A percentile compares a stretch with the other conserved stretches of the same genome.
phyloP scores from a whole-genome alignment of 768 basidiomycete genomes.

The Phallus indusiatus region DNA sequence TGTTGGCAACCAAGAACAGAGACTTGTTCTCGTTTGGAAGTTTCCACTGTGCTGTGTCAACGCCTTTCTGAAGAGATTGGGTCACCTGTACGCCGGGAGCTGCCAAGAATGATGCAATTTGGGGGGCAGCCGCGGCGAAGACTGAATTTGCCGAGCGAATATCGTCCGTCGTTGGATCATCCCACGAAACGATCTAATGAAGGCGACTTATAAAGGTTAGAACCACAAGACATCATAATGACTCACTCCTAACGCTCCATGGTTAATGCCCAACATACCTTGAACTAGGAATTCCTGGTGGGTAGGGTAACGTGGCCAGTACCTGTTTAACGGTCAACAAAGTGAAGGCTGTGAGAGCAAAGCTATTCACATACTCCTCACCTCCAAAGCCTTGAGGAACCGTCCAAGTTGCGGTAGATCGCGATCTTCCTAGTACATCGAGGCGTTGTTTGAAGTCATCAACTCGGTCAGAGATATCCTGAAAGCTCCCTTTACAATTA shows the following conservation, averaged over 20 bases:
- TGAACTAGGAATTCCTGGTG: conserved; percentile 62
- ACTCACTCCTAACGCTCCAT: conserved; percentile 43
- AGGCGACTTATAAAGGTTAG: background rate
- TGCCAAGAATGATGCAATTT: conserved; percentile 2
- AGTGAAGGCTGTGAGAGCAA: background rate
- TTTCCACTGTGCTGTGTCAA: conserved; percentile 3
- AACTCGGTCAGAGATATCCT: conserved; percentile 59
- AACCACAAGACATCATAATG: background rate
- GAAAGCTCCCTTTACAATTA: conserved; percentile 54
- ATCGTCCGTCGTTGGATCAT: conserved; percentile 3
- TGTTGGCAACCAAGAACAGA: conserved; percentile 4
- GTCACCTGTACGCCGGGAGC: background rate
- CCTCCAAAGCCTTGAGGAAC: conserved; percentile 74
- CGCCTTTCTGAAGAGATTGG: background rate
- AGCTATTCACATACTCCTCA: conserved; percentile 19
- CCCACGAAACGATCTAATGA: conserved; percentile 2
- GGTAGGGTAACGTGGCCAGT: conserved; percentile 54
- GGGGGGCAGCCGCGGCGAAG: conserved; percentile 2
- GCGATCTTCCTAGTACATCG: conserved; percentile 56
- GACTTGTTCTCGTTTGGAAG: background rate
- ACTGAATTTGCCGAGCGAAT: background rate
- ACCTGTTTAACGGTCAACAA: conserved; percentile 15
- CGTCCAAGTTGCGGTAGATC: conserved; percentile 63
- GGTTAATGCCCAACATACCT: conserved; percentile 57
- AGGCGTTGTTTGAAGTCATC: conserved; percentile 53